These are phyloP conservation scores for Paramecium primaurelia DNA, from an alignment of 73 alveolate genomes.

Conservation along the genomic window DNA sequence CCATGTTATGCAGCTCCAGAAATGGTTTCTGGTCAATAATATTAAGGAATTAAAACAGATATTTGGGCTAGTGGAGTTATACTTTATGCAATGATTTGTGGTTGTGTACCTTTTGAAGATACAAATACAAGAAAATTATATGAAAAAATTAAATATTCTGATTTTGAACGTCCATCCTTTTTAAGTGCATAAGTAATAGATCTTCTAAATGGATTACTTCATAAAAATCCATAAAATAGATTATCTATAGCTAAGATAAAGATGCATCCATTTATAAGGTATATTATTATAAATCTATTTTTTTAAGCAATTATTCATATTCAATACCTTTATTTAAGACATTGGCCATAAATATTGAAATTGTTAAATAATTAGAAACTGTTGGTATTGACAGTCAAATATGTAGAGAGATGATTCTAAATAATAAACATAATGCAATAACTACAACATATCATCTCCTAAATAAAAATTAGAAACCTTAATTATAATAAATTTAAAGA, in stretches of 20 bases:
- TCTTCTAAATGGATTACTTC: conserved; percentile 60
- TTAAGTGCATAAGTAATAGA: conserved; percentile 1
- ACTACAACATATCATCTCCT: conserved; percentile 83
- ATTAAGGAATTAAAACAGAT: conserved; percentile 69
- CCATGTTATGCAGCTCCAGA: conserved; percentile 94
- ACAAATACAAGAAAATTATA: conserved; percentile 55
- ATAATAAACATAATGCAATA: conserved; percentile 83
- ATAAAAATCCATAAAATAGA: conserved; percentile 65
- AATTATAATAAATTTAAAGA: neutral
- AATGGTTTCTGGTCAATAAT: conserved; percentile 77
- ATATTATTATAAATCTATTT: conserved; percentile 39
- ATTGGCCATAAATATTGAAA: conserved; percentile 63
- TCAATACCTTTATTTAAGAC: neutral
- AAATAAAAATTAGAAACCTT: neutral
- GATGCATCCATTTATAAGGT: conserved; percentile 74
- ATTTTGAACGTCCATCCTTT: conserved; percentile 57
- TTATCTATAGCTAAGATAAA: conserved; percentile 53
- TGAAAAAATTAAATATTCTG: conserved; percentile 71
- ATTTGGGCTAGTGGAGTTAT: conserved; percentile 84
- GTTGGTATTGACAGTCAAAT: conserved; percentile 53
- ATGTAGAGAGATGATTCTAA: conserved; percentile 58
- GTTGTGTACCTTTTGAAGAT: conserved; percentile 64
- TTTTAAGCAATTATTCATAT: neutral
- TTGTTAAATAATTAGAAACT: conserved; percentile 48
- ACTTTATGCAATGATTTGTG: conserved; percentile 83